Base-by-base conservation (phyloP, 495 filamentous ascomycete species). In the Schizothecium vesticola region DNA sequence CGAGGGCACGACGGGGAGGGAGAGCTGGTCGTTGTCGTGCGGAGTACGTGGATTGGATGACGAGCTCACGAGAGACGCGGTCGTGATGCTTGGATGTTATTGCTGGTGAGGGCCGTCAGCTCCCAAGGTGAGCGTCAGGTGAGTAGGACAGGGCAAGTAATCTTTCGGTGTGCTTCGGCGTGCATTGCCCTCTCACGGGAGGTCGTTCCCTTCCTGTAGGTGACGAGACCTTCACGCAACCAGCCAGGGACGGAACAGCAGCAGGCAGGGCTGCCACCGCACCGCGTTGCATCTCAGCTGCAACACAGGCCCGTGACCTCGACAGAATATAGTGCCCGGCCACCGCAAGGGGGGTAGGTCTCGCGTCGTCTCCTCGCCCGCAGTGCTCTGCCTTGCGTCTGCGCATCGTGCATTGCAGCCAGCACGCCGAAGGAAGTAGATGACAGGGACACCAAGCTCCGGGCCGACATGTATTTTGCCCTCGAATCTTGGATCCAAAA, bases 361-460 rank as follows among this genome's bases (percentile, higher is more conserved):
- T 63, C 26, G 29, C 33, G 29, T 64, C 31, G 61, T 64, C 25
- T 57, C 64, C 64, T 65, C 51, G 23, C 21, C 25, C 64, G 64
- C 28, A 56, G 64, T n/a, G 55, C 56, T 23, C 56, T 22, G 56
- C n/a, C 64, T 24, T 66, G 65, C 65, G 31, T 66, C 24, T 66
- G 65, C 28, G 33, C 56, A 66, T 66, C 65, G 65, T 24, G 21
- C 28, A n/a, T 61, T 24, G 25, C 12, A 66, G 29, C 22, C 56
- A 51, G 59, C n/a, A n/a, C 23, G 24, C 12, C 3, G 58, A n/a
- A n/a, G 13, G 13, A 3, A 43, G 22, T 28, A 51, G 43, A 51
- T 51, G 43, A 51, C 16, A 51, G 43, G 43, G 43, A 51, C 16
- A 51, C 43, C 43, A 51, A 51, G 43, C 43, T 51, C 19, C 43